phyloP scores from a whole-genome alignment of 768 basidiomycete species.

The Phallus indusiatus region DNA sequence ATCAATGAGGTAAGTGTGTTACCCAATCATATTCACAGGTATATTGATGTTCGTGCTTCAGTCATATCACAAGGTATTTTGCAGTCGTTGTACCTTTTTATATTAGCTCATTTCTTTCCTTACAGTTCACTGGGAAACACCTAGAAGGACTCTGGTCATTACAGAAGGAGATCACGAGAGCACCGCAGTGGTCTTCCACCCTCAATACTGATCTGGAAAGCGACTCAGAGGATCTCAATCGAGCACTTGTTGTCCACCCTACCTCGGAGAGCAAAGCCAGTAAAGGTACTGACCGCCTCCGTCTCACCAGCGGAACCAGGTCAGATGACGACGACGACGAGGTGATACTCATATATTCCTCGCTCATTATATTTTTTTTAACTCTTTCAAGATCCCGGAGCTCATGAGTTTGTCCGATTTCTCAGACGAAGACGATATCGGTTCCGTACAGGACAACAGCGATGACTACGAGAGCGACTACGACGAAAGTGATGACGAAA shows the following conservation, averaged over 20 bases:
- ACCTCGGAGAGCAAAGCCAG: conserved; percentile 6
- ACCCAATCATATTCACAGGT: neutral
- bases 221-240: conserved; percentile 17
- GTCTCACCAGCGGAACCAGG: conserved; percentile 27
- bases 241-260: conserved; percentile 15
- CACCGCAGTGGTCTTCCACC: conserved; percentile 49
- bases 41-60: neutral
- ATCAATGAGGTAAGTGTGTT: conserved; percentile 13
- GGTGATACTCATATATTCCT: conserved; percentile 31
- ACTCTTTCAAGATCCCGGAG: conserved; percentile 36
- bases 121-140: conserved; percentile 29
- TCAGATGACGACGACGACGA: conserved; percentile 38
- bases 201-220: conserved; percentile 24
- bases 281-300: conserved; percentile 2
- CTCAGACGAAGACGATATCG: conserved; percentile 29
- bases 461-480: conserved; percentile 39
- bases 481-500: conserved; percentile 62
- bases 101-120: neutral
- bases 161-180: conserved; percentile 36
- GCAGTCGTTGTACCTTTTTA: neutral
- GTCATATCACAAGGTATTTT: conserved; percentile 5
- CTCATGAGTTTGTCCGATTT: conserved; percentile 60
- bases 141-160: conserved; percentile 61
- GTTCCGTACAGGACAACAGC: conserved; percentile 9
- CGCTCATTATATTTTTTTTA: neutral